Base-by-base conservation (phyloP, 768 basidiomycete species). In the Hypholoma fasciculare region DNA sequence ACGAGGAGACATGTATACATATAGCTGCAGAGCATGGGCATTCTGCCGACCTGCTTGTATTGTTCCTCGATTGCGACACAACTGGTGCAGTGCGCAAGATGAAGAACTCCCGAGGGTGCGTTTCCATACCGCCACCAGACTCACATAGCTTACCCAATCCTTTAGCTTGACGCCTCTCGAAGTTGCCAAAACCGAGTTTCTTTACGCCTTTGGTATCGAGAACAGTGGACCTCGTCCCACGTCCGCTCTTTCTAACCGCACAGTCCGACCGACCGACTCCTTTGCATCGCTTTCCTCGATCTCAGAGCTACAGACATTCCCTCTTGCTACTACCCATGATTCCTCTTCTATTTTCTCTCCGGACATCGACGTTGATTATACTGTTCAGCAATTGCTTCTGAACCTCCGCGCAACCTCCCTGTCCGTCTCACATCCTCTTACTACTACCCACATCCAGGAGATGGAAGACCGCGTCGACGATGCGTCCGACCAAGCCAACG, bases 1-100 rank as follows among this genome's bases (percentile, higher is more conserved):
- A 86, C 53, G 83, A 84, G 62, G 89, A 92, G 66, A 92, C 90
- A 3, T 90, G 89, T 75, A 78, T 92, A 49, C 90, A 92, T 74
- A 75, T 90, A 59, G 90, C 89, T 48, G 90, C 90, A 12, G 89
- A 90, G 65, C 82, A 84, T 62, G 90, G 90, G 47, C 74, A 80
- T 54, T 89, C 81, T 70, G 72, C 85, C 17, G 85, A 87, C 53
- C 70, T 91, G 17, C 71, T 92, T 42, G 75, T 78, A 53, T 79
- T 87, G 42, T 75, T 92, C 57, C 76, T 92, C 47, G 82, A 87
- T 46, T 87, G 82, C 61, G 90, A 92, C 66, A 72, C 74, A 0
- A 79, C 76, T 13, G 81, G 84, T 44, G 67, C 74, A 1, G 78
- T 86, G 36, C 79, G 83, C 30, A 81, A 84, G 62, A 68, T 88